Percentiles rank a stretch among this genome's conserved stretches.
Conservation (phyloP, 495 filamentous ascomycete genomes). For the Baudoinia panamericana region DNA sequence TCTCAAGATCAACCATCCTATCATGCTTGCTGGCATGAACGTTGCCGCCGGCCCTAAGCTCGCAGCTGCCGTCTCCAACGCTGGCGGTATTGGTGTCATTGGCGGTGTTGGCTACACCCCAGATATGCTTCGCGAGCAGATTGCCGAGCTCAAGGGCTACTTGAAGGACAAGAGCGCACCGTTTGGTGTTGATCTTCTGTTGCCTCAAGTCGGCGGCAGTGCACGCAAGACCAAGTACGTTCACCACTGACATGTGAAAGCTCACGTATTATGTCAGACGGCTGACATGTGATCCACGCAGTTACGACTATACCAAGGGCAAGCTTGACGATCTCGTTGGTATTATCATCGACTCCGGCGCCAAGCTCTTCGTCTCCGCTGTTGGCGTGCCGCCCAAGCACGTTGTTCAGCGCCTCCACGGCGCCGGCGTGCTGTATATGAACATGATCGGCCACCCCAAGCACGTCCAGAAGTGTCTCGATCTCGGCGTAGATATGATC, state of each 20-base stretch:
- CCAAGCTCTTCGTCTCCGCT: conserved; percentile 89
- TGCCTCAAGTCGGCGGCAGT: conserved; percentile 86
- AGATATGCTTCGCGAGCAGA: conserved; percentile 90
- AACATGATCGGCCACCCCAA: conserved; percentile 99
- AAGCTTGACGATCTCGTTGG: conserved; percentile 85
- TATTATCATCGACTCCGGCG: conserved; percentile 81
- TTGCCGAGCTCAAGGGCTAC: conserved; percentile 83
- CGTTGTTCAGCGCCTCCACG: conserved; percentile 82
- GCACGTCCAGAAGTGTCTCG: conserved; percentile 88
- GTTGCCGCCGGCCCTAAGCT: conserved; percentile 95
- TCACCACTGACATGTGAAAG: not conserved
- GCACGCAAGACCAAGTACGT: conserved; percentile 73
- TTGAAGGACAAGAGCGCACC: conserved; percentile 92
- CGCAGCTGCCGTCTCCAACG: conserved; percentile 93
- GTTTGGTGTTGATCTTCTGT: conserved; percentile 88
- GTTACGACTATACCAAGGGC: conserved; percentile 99
- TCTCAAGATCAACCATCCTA: conserved; percentile 91
- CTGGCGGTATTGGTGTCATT: conserved; percentile 90
- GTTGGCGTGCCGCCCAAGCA: conserved; percentile 84
- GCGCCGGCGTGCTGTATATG: conserved; percentile 85
- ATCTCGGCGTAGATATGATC: conserved; percentile 78
- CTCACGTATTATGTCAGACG: too few species aligned
- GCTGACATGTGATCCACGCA: conserved; percentile 33
- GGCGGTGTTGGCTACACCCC: conserved; percentile 95
- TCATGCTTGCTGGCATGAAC: conserved; percentile 97